Evolutionary conservation across 805 yeast species (phyloP), one percentile per base, ranked within the genome.

Genomic region (Metschnikowia cubensis): DNA sequence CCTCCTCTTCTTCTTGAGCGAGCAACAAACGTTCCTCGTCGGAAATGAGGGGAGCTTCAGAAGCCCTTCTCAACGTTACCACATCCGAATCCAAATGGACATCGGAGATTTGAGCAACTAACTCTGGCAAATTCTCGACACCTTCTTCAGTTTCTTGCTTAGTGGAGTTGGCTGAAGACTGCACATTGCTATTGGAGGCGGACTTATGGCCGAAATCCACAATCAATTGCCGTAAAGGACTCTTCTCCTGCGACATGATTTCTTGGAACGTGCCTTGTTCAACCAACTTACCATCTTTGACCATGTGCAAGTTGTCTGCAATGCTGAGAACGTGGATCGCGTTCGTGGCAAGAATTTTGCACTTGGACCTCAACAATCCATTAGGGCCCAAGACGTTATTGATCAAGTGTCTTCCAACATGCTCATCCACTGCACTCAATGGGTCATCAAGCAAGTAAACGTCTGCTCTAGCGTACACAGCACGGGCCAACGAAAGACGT

Each of bases 371-470:
- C 58, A 91, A 72, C 56, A 91, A 73, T 53, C 97, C 97, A 32
- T 79, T 70, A 14, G 89, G 82, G 18, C 97, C 95, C 50, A 91
- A 74, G 18, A 91, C 96, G 61, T 87, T 83, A 57, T 83, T 84
- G 57, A 87, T 83, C 59, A 94, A 74, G 62, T 89, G 96, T 56
- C 82, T 83, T 11, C 96, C 92, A 55, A 94, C 99, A 65, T 94
- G 99, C 60, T 90, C 97, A 69, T 94, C 99, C 38, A 94, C 99
- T 22, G 99, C 99, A 65, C 96, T 86, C 52, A 94, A 77, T 8
- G 96, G 88, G 68, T 94, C 99, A 66, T 94, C 99, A 55, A 94
- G 70, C 37, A 94, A 70, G 65, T 89, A 90, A 31, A 94, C 81
- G 63, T 94, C 98, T 3, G 98, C 95, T 56, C 98, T 79, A 11